A percentile compares a stretch with the other conserved stretches of the same genome.
These are phyloP conservation scores for Cadophora gregata DNA, from an alignment of 2,329 filamentous ascomycete species.

Conservation along the genomic window DNA sequence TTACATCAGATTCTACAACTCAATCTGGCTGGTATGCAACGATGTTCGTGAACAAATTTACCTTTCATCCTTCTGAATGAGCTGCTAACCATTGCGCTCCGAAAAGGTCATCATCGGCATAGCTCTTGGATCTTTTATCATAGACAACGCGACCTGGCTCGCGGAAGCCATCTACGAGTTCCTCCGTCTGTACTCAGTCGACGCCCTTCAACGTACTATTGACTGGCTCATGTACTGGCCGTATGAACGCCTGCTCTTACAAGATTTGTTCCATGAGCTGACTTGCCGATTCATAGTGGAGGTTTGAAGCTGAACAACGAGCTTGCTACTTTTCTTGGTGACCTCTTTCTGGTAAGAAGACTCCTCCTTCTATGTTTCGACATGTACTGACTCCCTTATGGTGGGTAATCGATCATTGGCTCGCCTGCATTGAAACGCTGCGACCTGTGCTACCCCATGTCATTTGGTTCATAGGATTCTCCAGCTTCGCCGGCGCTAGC, in stretches of 20 bases:
- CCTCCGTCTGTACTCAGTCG: constrained; percentile 82
- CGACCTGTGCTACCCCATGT: constrained; percentile 83
- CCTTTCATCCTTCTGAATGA: not conserved
- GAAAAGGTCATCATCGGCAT: constrained; percentile 98
- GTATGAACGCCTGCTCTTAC: not conserved
- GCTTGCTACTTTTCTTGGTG: constrained; percentile 89
- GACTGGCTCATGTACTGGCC: constrained; percentile 96
- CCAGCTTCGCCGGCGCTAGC: constrained; percentile 92
- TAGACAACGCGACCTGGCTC: constrained; percentile 89
- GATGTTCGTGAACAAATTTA: too few relatives aligned
- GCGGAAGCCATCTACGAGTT: constrained; percentile 79
- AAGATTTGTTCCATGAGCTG: not conserved
- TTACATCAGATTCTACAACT: constrained; percentile 99
- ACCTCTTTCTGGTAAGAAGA: constrained; percentile 81
- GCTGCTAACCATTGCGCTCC: too few relatives aligned
- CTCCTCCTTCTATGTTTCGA: not conserved
- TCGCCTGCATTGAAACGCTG: constrained; percentile 75
- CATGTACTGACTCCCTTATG: constrained; percentile 41
- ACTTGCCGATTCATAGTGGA: not conserved
- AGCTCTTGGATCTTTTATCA: constrained; percentile 93
- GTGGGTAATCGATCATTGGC: not conserved
- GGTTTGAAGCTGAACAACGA: constrained; percentile 95
- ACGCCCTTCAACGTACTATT: constrained; percentile 87
- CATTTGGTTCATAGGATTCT: constrained; percentile 92
- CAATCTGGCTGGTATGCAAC: constrained; percentile 96